A percentile compares a stretch with the other conserved stretches of the same genome.
These are phyloP conservation scores for Acacia pycnantha DNA, from an alignment of 331 rosid genomes.

Conservation along the genomic window DNA sequence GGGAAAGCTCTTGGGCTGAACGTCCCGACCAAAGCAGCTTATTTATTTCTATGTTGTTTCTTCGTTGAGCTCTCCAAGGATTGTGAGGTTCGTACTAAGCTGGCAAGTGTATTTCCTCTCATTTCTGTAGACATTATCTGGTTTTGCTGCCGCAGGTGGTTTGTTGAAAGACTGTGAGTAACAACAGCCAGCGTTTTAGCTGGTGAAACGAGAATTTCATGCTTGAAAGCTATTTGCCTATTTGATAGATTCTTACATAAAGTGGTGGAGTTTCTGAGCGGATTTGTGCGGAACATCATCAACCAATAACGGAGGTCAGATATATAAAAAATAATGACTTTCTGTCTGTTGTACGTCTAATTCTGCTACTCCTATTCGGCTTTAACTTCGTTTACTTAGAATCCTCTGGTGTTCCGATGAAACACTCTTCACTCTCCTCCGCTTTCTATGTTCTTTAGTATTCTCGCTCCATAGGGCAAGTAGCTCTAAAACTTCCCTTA, in stretches of 20 bases:
- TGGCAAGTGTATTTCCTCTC: background rate
- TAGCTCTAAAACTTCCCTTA: background rate
- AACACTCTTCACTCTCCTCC: background rate
- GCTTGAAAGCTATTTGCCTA: constrained; percentile 4
- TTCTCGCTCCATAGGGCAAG: background rate
- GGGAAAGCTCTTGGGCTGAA: background rate
- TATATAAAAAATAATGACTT: background rate
- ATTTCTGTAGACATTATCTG: background rate
- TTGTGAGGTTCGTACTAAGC: background rate
- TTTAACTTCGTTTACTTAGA: constrained; percentile 29
- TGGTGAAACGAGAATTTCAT: constrained; percentile 13
- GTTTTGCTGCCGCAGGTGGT: background rate
- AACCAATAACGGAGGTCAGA: constrained; percentile 32
- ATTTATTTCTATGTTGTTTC: background rate
- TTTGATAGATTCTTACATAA: background rate
- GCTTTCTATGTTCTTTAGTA: constrained; percentile 21
- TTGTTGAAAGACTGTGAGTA: background rate
- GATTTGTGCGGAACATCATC: constrained; percentile 15
- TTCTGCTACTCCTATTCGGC: constrained; percentile 21
- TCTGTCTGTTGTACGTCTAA: constrained; percentile 22
- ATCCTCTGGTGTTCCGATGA: constrained; percentile 27
- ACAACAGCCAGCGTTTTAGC: background rate
- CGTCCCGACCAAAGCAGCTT: background rate
- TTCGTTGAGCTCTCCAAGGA: background rate
- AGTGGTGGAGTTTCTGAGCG: constrained; percentile 16